Conservation (phyloP, 495 filamentous ascomycete genomes). For the Bryoglossum gracile region DNA sequence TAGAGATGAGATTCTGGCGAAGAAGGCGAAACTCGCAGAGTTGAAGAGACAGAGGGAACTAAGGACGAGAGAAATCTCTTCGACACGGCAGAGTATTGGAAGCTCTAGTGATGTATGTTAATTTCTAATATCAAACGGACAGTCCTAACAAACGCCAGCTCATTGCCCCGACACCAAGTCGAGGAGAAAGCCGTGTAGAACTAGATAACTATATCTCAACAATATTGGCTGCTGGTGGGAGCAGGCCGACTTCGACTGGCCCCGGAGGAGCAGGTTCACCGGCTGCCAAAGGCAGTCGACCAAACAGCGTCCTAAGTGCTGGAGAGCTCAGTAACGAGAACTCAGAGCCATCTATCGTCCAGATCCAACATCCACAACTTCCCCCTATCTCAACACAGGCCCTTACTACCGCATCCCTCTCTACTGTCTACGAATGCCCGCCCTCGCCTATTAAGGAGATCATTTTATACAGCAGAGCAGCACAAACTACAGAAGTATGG, state of each 20-base stretch:
- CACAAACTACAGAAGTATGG: constrained; percentile 71
- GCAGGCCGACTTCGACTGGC: constrained; percentile 62
- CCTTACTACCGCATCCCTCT: constrained; percentile 58
- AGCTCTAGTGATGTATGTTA: constrained; percentile 42
- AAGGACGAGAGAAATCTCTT: constrained; percentile 62
- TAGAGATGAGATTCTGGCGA: constrained; percentile 88
- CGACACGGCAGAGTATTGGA: constrained; percentile 52
- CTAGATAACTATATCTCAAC: constrained; percentile 72
- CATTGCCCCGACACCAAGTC: constrained; percentile 58
- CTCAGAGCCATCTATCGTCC: constrained; percentile 44
- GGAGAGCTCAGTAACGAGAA: constrained; percentile 66
- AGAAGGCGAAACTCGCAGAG: constrained; percentile 91
- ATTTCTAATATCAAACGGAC: too few species aligned
- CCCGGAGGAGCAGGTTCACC: constrained; percentile 55
- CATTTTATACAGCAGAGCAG: constrained; percentile 89
- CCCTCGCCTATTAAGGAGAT: constrained; percentile 69
- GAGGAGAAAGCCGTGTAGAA: constrained; percentile 65
- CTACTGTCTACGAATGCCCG: constrained; percentile 67
- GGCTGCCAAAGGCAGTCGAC: constrained; percentile 63
- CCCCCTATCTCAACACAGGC: constrained; percentile 54
- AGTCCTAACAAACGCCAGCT: constrained; percentile 41
- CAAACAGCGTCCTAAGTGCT: constrained; percentile 74
- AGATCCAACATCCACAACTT: constrained; percentile 24
- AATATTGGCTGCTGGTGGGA: constrained; percentile 58
- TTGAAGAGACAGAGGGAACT: constrained; percentile 86